A percentile compares a stretch with the other conserved stretches of the same genome.
Evolutionary conservation across 345 rosid species (phyloP).

Genomic region (Brassica carinata): DNA sequence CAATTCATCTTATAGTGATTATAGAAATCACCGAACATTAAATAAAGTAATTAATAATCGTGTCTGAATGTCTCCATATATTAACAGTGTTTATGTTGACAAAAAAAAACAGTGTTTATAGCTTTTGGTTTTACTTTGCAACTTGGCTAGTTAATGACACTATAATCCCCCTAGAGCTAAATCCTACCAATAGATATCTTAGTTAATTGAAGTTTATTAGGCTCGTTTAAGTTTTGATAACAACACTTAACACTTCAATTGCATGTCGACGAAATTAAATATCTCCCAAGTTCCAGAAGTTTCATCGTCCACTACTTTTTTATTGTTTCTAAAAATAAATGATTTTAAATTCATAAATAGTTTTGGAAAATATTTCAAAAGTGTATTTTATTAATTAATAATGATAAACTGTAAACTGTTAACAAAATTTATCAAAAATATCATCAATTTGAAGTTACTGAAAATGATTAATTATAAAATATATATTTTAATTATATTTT

Average conservation of each 20-base stretch:
- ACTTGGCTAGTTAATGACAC: conserved; percentile 4
- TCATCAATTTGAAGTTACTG: too few relatives aligned
- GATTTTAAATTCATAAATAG: background rate
- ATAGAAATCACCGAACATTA: conserved; percentile 22
- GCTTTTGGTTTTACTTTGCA: conserved; percentile 12
- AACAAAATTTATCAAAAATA: background rate
- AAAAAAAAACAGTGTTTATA: conserved; percentile 10
- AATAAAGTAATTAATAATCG: conserved; percentile 19
- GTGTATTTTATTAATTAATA: too few relatives aligned
- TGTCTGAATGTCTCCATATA: conserved; percentile 21
- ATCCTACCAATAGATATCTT: background rate
- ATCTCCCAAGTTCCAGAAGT: conserved; percentile 15
- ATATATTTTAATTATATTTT: too few relatives aligned
- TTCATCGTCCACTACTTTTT: background rate
- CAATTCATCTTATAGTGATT: background rate
- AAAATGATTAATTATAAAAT: too few relatives aligned
- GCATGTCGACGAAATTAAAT: background rate
- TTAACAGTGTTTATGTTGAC: conserved; percentile 15
- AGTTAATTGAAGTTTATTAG: background rate
- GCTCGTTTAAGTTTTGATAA: background rate
- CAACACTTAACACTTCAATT: background rate
- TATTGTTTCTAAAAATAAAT: background rate
- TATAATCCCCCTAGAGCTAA: background rate
- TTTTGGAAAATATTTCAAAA: too few relatives aligned
- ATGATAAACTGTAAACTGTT: too few relatives aligned